A percentile compares a stretch with the other conserved stretches of the same genome.
phyloP scores from a whole-genome alignment of 371 early-diverging fungal species.

The Racocetra persica region DNA sequence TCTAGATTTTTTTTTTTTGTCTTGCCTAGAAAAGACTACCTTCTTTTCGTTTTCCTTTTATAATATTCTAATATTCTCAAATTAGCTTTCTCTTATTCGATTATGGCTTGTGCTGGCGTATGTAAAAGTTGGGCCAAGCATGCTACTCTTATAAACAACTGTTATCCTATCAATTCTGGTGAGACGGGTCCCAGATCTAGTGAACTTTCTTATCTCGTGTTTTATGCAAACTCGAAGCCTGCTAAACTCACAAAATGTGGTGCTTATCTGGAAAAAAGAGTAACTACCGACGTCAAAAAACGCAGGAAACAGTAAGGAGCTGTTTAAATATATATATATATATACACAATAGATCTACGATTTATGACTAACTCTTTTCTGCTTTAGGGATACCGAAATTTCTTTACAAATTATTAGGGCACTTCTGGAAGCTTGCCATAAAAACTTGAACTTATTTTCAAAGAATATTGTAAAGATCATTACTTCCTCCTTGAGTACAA shows the following conservation, averaged over 20 bases:
- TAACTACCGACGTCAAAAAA: conserved; percentile 72
- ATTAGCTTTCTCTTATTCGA: background rate
- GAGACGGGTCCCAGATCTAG: conserved; percentile 83
- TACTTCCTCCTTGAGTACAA: conserved; percentile 57
- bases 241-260: conserved; percentile 94
- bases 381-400: conserved; percentile 41
- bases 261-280: conserved; percentile 79
- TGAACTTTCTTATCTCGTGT: conserved; percentile 88
- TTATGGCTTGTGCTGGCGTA: conserved; percentile 28
- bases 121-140: conserved; percentile 71
- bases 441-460: conserved; percentile 84
- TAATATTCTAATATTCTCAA: no score
- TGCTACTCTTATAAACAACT: conserved; percentile 89
- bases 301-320: conserved; percentile 64
- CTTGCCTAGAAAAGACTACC: no score
- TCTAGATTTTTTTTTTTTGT: no score
- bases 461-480: conserved; percentile 72
- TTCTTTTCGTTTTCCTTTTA: no score
- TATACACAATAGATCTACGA: no score
- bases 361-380: no score
- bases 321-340: no score
- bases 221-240: conserved; percentile 90
- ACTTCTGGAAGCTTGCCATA: conserved; percentile 75
- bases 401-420: conserved; percentile 68
- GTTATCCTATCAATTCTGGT: conserved; percentile 86